These are phyloP conservation scores for Epichloe gansuensis DNA, from an alignment of 2,329 filamentous ascomycete genomes.

Conservation along the genomic window DNA sequence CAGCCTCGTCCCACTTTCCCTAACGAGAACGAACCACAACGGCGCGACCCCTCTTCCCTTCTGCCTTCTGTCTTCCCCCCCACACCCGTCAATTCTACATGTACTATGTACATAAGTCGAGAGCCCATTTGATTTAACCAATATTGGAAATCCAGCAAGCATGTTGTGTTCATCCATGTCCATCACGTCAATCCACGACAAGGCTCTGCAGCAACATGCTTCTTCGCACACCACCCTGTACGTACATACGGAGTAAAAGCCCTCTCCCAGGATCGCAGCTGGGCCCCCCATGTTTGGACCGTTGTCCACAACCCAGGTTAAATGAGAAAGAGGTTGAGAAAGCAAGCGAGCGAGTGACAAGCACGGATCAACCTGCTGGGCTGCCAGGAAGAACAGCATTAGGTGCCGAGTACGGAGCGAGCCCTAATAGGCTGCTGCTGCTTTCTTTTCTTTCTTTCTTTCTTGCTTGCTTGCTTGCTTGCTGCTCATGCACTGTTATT, in stretches of 20 bases:
- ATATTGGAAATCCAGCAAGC: not conserved
- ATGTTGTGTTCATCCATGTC: constrained; percentile 1
- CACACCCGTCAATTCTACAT: no score
- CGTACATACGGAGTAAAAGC: not conserved
- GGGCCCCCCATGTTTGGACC: not conserved
- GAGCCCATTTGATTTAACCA: not conserved
- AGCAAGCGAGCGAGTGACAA: not conserved
- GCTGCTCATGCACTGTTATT: not conserved
- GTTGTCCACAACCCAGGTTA: not conserved
- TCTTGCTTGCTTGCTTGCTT: not conserved
- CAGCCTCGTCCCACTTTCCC: not conserved
- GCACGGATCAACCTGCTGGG: not conserved
- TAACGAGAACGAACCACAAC: not conserved
- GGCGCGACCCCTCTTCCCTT: constrained; percentile 1
- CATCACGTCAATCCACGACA: not conserved
- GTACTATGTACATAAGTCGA: not conserved
- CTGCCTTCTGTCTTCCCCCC: no score
- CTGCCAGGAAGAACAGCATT: not conserved
- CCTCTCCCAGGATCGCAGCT: not conserved
- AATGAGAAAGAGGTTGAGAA: not conserved
- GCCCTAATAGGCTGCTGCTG: no score
- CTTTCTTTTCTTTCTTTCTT: no score
- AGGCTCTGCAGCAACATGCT: not conserved
- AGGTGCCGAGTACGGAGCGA: not conserved
- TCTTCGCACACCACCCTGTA: not conserved